phyloP scores from a whole-genome alignment of 768 basidiomycete species.

The Daedalea quercina region DNA sequence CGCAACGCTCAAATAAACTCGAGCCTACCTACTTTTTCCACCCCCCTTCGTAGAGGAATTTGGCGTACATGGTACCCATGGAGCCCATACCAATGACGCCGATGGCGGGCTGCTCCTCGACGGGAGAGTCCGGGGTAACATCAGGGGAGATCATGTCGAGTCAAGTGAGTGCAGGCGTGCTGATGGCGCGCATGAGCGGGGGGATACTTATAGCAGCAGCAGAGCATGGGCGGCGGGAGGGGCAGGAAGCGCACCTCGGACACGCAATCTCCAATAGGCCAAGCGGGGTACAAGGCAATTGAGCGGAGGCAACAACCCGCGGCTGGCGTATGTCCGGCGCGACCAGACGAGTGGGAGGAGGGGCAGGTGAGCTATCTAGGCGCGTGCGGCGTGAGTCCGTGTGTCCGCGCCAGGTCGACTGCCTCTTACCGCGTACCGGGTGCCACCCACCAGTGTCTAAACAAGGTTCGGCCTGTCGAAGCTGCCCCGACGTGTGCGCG shows the following conservation, averaged over 20 bases:
- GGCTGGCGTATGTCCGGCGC: no score
- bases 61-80: slow-evolving; percentile 95
- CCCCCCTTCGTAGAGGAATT: slow-evolving; percentile 66
- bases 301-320: neutral
- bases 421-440: neutral
- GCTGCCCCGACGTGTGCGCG: neutral
- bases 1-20: neutral
- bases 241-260: slow-evolving; percentile 4
- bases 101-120: slow-evolving; percentile 62
- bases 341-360: neutral
- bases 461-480: neutral
- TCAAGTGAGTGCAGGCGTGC: neutral
- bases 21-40: slow-evolving; percentile 72
- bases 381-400: neutral
- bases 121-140: slow-evolving; percentile 28
- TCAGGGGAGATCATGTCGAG: slow-evolving; percentile 12
- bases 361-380: neutral
- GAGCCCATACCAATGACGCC: slow-evolving; percentile 97
- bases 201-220: no score
- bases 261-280: neutral
- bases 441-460: neutral
- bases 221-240: no score
- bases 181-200: no score
- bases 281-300: neutral
- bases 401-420: no score